These are phyloP conservation scores for Handroanthus guayacan DNA, from an alignment of 257 asterid species.

Conservation along the genomic window DNA sequence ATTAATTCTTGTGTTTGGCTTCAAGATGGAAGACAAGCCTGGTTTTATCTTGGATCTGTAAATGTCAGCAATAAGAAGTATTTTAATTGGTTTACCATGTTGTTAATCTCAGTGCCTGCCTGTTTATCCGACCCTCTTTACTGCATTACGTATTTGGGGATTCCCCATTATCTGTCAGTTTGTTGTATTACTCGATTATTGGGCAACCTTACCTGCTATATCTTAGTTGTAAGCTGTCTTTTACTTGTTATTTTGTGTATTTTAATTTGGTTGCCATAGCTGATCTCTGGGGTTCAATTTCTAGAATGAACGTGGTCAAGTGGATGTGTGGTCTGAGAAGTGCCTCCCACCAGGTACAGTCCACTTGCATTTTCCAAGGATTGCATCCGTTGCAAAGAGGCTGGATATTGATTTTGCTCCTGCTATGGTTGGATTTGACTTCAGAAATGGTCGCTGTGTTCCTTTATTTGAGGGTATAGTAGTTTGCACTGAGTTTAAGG, in stretches of 20 bases:
- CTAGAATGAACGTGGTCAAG: constrained; percentile 95
- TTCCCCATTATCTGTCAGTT: not conserved
- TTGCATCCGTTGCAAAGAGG: constrained; percentile 69
- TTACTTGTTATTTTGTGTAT: constrained; percentile 3
- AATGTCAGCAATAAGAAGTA: not conserved
- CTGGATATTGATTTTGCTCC: constrained; percentile 83
- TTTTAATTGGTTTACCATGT: not conserved
- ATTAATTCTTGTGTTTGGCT: not conserved
- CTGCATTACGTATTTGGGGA: constrained; percentile 17
- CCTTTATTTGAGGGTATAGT: constrained; percentile 90
- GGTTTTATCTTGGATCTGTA: not conserved
- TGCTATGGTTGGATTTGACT: constrained; percentile 97
- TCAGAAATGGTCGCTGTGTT: constrained; percentile 71
- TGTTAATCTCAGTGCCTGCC: not conserved
- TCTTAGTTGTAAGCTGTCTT: not conserved
- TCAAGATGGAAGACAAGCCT: not conserved
- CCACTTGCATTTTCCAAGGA: constrained; percentile 81
- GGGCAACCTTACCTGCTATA: constrained; percentile 7
- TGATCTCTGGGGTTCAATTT: constrained; percentile 36
- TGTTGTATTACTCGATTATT: constrained; percentile 13
- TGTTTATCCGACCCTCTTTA: not conserved
- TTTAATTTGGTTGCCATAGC: constrained; percentile 20
- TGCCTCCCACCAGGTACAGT: constrained; percentile 97
- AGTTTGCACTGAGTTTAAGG: constrained; percentile 83
- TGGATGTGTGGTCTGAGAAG: constrained; percentile 98